These are phyloP conservation scores for Kluyveromyces wickerhamii DNA, from an alignment of 805 yeast genomes.

Conservation along the genomic window DNA sequence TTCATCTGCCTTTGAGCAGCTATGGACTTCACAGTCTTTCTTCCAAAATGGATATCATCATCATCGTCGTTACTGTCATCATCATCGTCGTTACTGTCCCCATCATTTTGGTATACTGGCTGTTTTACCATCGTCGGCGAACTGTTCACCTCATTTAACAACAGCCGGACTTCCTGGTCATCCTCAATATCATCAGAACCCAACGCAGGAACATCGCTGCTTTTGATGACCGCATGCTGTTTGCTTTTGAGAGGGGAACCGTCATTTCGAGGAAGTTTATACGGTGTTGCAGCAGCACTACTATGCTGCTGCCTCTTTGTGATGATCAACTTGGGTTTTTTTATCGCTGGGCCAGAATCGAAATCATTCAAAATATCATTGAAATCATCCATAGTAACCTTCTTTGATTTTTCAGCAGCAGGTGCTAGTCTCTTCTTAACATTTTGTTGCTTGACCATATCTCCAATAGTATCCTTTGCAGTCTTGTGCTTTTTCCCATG, in stretches of 20 bases:
- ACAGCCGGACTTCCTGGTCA: not conserved
- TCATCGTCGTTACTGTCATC: slow-evolving; percentile 31
- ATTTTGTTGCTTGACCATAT: slow-evolving; percentile 43
- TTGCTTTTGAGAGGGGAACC: slow-evolving; percentile 23
- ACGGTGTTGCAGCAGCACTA: not conserved
- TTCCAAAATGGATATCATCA: slow-evolving; percentile 25
- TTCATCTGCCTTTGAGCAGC: slow-evolving; percentile 21
- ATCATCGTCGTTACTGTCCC: slow-evolving; percentile 27
- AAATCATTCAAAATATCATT: slow-evolving; percentile 62
- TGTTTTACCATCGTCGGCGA: slow-evolving; percentile 16
- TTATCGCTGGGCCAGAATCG: slow-evolving; percentile 21
- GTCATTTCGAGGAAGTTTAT: slow-evolving; percentile 10
- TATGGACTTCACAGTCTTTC: slow-evolving; percentile 25
- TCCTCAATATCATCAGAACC: slow-evolving; percentile 3
- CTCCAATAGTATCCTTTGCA: slow-evolving; percentile 29
- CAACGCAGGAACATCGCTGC: slow-evolving; percentile 8
- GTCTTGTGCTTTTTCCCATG: slow-evolving; percentile 24
- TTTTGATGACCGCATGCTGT: slow-evolving; percentile 6
- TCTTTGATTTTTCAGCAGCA: slow-evolving; percentile 26
- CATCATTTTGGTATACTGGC: slow-evolving; percentile 5
- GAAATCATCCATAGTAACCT: slow-evolving; percentile 44
- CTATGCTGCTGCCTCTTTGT: not conserved
- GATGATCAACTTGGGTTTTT: not conserved
- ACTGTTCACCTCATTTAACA: slow-evolving; percentile 17
- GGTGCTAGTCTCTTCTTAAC: slow-evolving; percentile 35